Evolutionary conservation across 179 eudicot species (phyloP).

Genomic region (Silene noctiflora): DNA sequence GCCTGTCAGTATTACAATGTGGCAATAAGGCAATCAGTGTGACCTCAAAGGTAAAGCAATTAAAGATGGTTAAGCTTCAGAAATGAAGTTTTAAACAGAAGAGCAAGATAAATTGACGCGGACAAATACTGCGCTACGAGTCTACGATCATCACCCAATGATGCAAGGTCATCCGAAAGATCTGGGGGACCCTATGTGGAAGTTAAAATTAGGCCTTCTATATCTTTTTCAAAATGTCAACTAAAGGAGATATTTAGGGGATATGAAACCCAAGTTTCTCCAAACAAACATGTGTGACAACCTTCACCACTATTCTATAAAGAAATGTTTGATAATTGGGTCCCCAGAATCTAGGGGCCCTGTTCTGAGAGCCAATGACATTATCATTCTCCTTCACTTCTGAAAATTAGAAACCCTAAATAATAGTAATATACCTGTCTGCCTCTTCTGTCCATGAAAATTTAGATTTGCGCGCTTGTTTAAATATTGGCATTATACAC

Average conservation of each 20-base stretch:
- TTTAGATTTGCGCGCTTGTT: slow-evolving; percentile 45
- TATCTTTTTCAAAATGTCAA: too few species aligned
- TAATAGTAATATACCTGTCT: slow-evolving; percentile 58
- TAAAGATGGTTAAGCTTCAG: not conserved
- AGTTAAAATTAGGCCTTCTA: not conserved
- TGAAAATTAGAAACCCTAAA: slow-evolving; percentile 4
- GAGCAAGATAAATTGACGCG: not conserved
- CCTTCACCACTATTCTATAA: not conserved
- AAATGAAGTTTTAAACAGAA: slow-evolving; percentile 8
- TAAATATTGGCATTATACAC: slow-evolving; percentile 50
- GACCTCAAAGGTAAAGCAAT: not conserved
- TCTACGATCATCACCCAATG: not conserved
- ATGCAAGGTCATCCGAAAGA: not conserved
- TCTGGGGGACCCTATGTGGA: not conserved
- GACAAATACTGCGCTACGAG: not conserved
- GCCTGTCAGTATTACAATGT: slow-evolving; percentile 41
- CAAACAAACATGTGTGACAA: not conserved
- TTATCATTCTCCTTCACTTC: slow-evolving; percentile 4
- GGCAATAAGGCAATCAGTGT: slow-evolving; percentile 8
- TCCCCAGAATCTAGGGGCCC: not conserved
- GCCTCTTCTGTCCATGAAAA: slow-evolving; percentile 75
- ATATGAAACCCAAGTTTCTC: not conserved
- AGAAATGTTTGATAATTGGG: not conserved
- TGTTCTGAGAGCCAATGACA: slow-evolving; percentile 1
- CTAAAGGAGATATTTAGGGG: not conserved